Evolutionary conservation across 106 monocot genomes (phyloP).

Genomic region (Acorus gramineus): DNA sequence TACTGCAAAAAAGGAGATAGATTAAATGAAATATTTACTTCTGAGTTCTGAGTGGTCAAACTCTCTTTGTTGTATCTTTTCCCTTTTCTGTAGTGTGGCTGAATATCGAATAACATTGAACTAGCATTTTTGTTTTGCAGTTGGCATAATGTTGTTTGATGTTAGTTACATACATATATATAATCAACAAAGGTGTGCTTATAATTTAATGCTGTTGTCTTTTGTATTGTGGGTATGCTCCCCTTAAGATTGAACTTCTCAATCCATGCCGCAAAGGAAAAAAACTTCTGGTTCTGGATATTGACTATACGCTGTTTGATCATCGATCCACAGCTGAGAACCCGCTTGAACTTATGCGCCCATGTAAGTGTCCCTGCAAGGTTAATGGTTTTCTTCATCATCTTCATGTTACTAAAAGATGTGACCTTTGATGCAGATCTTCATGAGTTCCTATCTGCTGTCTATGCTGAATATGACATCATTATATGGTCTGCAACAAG

Average conservation of each 20-base stretch:
- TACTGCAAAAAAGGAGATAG: too few relatives aligned
- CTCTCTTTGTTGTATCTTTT: too few relatives aligned
- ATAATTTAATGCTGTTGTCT: conserved; percentile 2
- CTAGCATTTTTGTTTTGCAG: too few relatives aligned
- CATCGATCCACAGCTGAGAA: conserved; percentile 93
- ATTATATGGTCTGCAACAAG: conserved; percentile 99
- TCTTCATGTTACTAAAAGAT: background rate
- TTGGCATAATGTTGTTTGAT: too few relatives aligned
- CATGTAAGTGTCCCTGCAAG: conserved; percentile 37
- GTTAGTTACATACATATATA: too few relatives aligned
- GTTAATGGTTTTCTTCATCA: background rate
- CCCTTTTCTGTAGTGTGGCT: too few relatives aligned
- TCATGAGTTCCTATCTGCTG: conserved; percentile 92
- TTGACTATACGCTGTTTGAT: conserved; percentile 95
- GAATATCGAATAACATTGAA: too few relatives aligned
- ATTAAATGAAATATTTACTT: too few relatives aligned
- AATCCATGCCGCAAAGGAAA: conserved; percentile 90
- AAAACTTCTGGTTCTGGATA: conserved; percentile 92
- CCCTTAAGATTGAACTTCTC: conserved; percentile 60
- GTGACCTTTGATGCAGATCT: conserved; percentile 55
- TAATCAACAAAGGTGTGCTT: too few relatives aligned
- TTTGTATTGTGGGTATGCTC: conserved; percentile 7
- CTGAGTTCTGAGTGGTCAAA: too few relatives aligned
- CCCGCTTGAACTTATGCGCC: conserved; percentile 87
- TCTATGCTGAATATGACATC: conserved; percentile 81